These are phyloP conservation scores for Torulaspora franciscae DNA, from an alignment of 805 yeast genomes.

Conservation along the genomic window DNA sequence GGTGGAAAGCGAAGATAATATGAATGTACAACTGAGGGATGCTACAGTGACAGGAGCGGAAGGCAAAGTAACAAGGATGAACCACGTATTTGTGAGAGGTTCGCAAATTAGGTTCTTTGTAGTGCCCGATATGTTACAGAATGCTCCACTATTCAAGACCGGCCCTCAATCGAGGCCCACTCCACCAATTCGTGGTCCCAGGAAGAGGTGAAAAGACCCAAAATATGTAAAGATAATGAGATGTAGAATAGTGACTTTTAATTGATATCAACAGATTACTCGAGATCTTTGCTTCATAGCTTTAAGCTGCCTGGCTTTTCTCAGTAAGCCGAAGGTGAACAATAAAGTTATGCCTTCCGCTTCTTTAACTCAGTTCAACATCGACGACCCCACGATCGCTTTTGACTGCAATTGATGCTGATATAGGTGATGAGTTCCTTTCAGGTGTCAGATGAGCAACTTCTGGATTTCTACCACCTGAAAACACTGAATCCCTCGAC, in stretches of 20 bases:
- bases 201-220: conserved; percentile 18
- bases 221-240: not conserved
- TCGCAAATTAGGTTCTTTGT: conserved; percentile 79
- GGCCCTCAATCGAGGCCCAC: conserved; percentile 54
- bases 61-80: conserved; percentile 70
- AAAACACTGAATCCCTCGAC: conserved; percentile 39
- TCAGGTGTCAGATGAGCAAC: conserved; percentile 23
- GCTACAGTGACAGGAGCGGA: conserved; percentile 73
- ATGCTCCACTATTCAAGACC: conserved; percentile 82
- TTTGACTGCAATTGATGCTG: not conserved
- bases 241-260: not conserved
- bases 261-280: not conserved
- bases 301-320: not conserved
- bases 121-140: conserved; percentile 80
- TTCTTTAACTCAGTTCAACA: not conserved
- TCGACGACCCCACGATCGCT: not conserved
- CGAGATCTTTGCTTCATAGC: not conserved
- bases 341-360: not conserved
- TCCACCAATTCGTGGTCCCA: conserved; percentile 66
- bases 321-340: not conserved
- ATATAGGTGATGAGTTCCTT: conserved; percentile 17
- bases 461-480: conserved; percentile 42
- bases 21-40: conserved; percentile 84
- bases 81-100: conserved; percentile 86
- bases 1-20: conserved; percentile 83